A percentile compares a stretch with the other conserved stretches of the same genome.
These are phyloP conservation scores for Hypoxylon sp. DNA, from an alignment of 2,329 filamentous ascomycete genomes.

Conservation along the genomic window DNA sequence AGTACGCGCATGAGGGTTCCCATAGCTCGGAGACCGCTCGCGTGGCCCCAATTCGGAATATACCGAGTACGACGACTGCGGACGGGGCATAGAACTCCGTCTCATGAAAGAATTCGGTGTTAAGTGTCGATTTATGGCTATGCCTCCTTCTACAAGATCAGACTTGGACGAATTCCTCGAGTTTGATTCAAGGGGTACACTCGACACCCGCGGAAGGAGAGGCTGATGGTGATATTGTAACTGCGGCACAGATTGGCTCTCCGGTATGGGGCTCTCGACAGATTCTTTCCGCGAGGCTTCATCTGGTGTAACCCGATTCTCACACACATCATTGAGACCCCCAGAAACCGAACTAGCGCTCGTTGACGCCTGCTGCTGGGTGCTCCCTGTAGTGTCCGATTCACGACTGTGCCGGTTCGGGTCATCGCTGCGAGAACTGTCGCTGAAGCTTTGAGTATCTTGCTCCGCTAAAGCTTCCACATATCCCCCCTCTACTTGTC, in stretches of 20 bases:
- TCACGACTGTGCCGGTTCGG: conserved; percentile 64
- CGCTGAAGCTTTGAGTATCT: conserved; percentile 37
- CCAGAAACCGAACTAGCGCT: conserved; percentile 68
- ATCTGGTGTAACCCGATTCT: conserved; percentile 55
- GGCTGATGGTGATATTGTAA: conserved; percentile 72
- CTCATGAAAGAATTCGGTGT: conserved; percentile 68
- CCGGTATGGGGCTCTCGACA: conserved; percentile 58
- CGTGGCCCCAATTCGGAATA: conserved; percentile 75
- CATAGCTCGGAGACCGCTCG: conserved; percentile 69
- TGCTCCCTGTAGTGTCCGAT: conserved; percentile 64
- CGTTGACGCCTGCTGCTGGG: conserved; percentile 64
- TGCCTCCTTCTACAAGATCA: conserved; percentile 63
- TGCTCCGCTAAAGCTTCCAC: conserved; percentile 18
- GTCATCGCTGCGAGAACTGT: conserved; percentile 42
- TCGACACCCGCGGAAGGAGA: conserved; percentile 57
- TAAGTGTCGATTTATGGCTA: conserved; percentile 70
- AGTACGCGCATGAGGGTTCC: conserved; percentile 56
- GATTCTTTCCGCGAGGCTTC: conserved; percentile 65
- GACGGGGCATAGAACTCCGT: conserved; percentile 72
- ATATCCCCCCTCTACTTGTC: conserved; percentile 37
- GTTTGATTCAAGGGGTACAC: conserved; percentile 56
- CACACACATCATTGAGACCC: conserved; percentile 60
- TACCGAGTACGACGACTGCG: conserved; percentile 80
- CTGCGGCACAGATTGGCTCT: conserved; percentile 62
- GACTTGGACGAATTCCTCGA: conserved; percentile 62